These are phyloP conservation scores for Boletellus sp. DNA, from an alignment of 768 basidiomycete genomes.

Conservation along the genomic window DNA sequence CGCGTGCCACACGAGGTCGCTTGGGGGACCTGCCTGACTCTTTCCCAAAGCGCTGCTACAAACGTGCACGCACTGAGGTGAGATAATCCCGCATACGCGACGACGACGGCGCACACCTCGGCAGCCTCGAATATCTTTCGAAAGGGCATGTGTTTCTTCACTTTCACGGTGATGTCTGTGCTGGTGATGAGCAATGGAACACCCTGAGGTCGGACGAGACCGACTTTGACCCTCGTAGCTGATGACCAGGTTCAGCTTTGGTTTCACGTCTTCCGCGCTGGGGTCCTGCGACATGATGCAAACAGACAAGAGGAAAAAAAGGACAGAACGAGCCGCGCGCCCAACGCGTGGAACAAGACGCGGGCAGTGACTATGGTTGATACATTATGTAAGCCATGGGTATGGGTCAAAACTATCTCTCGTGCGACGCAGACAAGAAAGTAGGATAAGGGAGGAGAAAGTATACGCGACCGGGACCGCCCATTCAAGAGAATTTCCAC, in stretches of 20 bases:
- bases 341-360: slow-evolving; percentile 14
- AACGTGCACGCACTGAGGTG: background rate
- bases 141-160: slow-evolving; percentile 61
- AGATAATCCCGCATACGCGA: background rate
- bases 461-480: slow-evolving; percentile 1
- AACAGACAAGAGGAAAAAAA: background rate
- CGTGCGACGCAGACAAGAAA: background rate
- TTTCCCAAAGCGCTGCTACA: slow-evolving; percentile 56
- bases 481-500: slow-evolving; percentile 60
- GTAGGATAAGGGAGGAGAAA: slow-evolving; percentile 7
- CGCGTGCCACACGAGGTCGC: background rate
- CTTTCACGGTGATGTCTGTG: slow-evolving; percentile 64
- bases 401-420: slow-evolving; percentile 13
- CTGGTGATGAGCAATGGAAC: background rate
- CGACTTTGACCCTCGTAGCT: slow-evolving; percentile 52
- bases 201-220: slow-evolving; percentile 8
- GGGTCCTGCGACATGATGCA: slow-evolving; percentile 25
- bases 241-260: slow-evolving; percentile 63
- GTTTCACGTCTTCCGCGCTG: slow-evolving; percentile 55
- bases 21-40: slow-evolving; percentile 43
- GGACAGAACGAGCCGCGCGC: slow-evolving; percentile 1
- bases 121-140: slow-evolving; percentile 64
- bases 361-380: slow-evolving; percentile 2
- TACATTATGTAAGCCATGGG: slow-evolving; percentile 25
- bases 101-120: slow-evolving; percentile 43